Percentiles rank a stretch among this genome's conserved stretches.
phyloP scores from a whole-genome alignment of 768 basidiomycete genomes.

The Mycena alexandri region DNA sequence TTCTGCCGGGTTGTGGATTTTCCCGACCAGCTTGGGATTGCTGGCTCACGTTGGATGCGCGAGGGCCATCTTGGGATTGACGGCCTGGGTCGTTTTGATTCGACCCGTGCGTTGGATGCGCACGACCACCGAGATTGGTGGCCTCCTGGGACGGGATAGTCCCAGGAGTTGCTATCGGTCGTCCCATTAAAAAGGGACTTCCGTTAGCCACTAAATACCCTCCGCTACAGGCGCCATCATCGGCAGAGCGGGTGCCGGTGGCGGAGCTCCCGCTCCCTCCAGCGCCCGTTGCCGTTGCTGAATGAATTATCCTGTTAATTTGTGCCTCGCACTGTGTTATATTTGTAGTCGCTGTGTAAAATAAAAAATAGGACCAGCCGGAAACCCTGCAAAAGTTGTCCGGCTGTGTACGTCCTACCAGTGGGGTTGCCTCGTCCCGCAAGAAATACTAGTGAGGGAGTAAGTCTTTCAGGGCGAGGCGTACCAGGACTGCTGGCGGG shows the following conservation, averaged over 20 bases:
- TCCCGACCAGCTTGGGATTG: background rate
- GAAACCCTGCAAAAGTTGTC: background rate
- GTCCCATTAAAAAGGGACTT: background rate
- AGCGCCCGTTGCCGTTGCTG: constrained; percentile 4
- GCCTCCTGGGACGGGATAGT: background rate
- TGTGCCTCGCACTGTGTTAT: too few relatives aligned
- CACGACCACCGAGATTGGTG: background rate
- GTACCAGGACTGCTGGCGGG: constrained; percentile 29
- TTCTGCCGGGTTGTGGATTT: background rate
- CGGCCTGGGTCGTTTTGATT: background rate
- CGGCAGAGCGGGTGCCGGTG: constrained; percentile 10
- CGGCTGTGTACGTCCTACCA: background rate
- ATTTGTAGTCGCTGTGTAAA: constrained; percentile 18
- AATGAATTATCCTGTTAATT: background rate
- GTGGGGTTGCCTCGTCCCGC: background rate
- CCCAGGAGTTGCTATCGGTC: background rate
- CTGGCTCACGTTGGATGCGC: background rate
- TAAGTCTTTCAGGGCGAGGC: background rate
- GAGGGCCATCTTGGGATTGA: background rate
- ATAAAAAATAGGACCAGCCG: background rate
- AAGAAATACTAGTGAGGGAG: background rate
- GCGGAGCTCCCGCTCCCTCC: constrained; percentile 25
- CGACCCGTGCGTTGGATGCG: constrained; percentile 7
- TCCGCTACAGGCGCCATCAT: constrained; percentile 14
- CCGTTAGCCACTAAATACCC: background rate